Percentiles rank a stretch among this genome's conserved stretches.
Conservation (phyloP, 2,329 filamentous ascomycete genomes). For the Xylaria sp. region DNA sequence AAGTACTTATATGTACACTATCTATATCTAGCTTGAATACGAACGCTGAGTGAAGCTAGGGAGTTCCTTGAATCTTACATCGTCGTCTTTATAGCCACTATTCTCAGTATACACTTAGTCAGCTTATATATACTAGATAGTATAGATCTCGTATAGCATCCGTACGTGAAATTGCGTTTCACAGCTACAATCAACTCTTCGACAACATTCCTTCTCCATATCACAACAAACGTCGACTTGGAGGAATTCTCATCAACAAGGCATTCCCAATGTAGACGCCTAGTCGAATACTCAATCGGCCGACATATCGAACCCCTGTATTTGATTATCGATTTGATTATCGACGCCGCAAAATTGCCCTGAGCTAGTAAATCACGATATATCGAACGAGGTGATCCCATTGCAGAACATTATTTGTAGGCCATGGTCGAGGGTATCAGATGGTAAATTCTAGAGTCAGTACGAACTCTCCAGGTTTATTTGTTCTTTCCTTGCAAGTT, state of each 20-base stretch:
- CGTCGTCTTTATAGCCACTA: neutral
- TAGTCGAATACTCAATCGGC: neutral
- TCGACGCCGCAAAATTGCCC: neutral
- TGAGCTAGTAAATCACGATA: neutral
- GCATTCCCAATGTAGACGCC: neutral
- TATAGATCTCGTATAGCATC: neutral
- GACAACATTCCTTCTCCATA: neutral
- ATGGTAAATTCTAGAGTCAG: neutral
- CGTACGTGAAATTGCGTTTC: neutral
- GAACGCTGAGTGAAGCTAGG: neutral
- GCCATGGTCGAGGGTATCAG: neutral
- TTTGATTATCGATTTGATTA: neutral
- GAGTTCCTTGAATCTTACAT: neutral
- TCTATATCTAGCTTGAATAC: neutral
- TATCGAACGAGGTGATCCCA: neutral
- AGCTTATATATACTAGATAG: neutral
- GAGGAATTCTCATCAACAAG: neutral
- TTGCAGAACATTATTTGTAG: neutral
- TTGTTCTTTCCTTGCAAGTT: slow-evolving; percentile 5
- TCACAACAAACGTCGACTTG: neutral
- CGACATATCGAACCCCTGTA: neutral
- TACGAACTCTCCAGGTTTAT: neutral
- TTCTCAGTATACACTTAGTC: slow-evolving; percentile 2
- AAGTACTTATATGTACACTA: no score
- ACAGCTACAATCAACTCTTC: neutral